These are phyloP conservation scores for Hypoxylon crocopeplum DNA, from an alignment of 495 filamentous ascomycete genomes.

Conservation along the genomic window DNA sequence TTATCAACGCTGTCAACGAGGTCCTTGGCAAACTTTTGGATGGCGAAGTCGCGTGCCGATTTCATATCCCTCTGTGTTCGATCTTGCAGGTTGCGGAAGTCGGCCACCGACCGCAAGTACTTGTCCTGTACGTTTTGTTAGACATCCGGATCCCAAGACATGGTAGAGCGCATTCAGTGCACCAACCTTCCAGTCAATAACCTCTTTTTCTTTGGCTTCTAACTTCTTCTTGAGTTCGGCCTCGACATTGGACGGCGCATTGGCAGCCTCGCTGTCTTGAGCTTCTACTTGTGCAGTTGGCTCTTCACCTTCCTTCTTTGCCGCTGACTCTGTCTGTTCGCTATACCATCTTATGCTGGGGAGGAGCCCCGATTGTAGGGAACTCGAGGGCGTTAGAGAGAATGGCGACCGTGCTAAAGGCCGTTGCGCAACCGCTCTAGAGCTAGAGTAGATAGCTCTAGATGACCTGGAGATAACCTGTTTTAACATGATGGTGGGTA, in stretches of 20 bases:
- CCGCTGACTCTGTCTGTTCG: constrained; percentile 45
- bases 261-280: constrained; percentile 35
- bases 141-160: constrained; percentile 12
- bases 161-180: constrained; percentile 6
- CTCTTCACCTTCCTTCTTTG: constrained; percentile 47
- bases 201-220: constrained; percentile 84
- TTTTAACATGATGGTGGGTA: constrained; percentile 50
- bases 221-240: constrained; percentile 68
- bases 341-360: constrained; percentile 55
- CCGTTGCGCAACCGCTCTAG: constrained; percentile 33
- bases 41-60: constrained; percentile 85
- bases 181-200: constrained; percentile 83
- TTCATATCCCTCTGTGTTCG: constrained; percentile 92
- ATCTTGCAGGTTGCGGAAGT: constrained; percentile 96
- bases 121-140: constrained; percentile 69
- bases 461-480: constrained; percentile 48
- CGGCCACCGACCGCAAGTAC: constrained; percentile 89
- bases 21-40: constrained; percentile 93
- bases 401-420: constrained; percentile 43
- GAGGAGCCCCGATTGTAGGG: constrained; percentile 33
- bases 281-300: constrained; percentile 42
- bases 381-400: constrained; percentile 36
- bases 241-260: constrained; percentile 38
- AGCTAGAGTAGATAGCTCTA: constrained; percentile 42
- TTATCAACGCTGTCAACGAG: constrained; percentile 95